Evolutionary conservation across 1,284 basidiomycete species (phyloP), one percentile per base, ranked within the genome.

Genomic region (Peniophora sp.): DNA sequence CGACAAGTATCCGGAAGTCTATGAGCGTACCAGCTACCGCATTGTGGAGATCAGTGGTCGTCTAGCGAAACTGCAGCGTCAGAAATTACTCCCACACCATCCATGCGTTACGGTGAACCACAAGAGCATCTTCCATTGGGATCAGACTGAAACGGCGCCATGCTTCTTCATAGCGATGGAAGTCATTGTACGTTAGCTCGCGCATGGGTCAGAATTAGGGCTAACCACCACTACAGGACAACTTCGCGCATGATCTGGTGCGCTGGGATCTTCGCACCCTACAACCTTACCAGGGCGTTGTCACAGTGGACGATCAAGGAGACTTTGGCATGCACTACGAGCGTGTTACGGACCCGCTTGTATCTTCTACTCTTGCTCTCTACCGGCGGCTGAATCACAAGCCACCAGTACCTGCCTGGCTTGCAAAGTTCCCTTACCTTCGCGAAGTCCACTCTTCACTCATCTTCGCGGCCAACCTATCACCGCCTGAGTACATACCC

Each of bases 141-240:
- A 85, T 48, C 75, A 70, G 27, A 78, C 74, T 45, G 89, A 92
- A 48, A 74, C 81, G 0, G 82, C 92, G 14, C 90, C 93, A 19
- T 97, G 95, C 66, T 98, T 89, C 64, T 86, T 99, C 58, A 67
- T 99, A 32, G 95, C 94, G 2, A 80, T 97, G 73, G 96, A 99
- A 70, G 97, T 99, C 48, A 80, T 98, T 53, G 91, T 92, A 65
- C 73, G 89, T 72, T 34, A 6, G 5, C 44, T 16, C 24, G 46
- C 27, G 16, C 32, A 48, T 52, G 58, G 48, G 38, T 27, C 48
- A 5, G 49, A 50, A 50, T 49, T 49, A 49, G n/a, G 23, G 14
- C 23, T 45, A 6, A 45, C 22, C 8, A 45, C 25, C 34, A 32
- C 16, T 44, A 17, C 59, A 92, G 89, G 97, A 99, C 68, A 99